A percentile compares a stretch with the other conserved stretches of the same genome.
phyloP scores from a whole-genome alignment of 768 basidiomycete species.

The Cystobasidium tubakii region DNA sequence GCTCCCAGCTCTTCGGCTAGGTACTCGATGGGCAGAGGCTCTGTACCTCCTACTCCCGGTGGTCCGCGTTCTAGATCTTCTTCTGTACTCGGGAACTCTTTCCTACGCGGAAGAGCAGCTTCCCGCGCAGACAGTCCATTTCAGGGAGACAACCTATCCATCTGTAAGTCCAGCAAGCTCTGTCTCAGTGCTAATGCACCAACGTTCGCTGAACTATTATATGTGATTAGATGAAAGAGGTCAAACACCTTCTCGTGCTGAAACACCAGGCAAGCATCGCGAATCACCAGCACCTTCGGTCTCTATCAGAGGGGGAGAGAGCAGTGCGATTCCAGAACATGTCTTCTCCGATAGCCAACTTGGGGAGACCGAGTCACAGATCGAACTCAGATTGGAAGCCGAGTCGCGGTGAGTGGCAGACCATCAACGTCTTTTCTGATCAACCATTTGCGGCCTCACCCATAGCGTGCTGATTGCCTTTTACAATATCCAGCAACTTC shows the following conservation, averaged over 20 bases:
- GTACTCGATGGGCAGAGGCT: background rate
- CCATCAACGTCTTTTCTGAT: no score
- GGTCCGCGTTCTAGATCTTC: background rate
- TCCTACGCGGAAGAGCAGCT: background rate
- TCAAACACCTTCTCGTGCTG: background rate
- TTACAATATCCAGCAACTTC: slow-evolving; percentile 8
- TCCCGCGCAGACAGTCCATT: background rate
- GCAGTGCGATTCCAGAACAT: slow-evolving; percentile 12
- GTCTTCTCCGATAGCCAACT: background rate
- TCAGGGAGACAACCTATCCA: background rate
- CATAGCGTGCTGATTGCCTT: no score
- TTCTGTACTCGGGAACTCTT: background rate
- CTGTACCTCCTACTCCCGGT: background rate
- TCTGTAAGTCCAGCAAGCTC: no score
- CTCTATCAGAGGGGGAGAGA: background rate
- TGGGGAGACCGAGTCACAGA: background rate
- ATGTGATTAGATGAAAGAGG: background rate
- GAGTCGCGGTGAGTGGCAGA: slow-evolving; percentile 5
- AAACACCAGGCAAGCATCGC: background rate
- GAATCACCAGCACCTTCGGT: slow-evolving; percentile 3
- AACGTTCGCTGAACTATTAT: no score
- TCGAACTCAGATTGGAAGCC: background rate
- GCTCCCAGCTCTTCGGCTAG: background rate
- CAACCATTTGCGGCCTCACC: no score
- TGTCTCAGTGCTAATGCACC: no score